Percentiles rank a stretch among this genome's conserved stretches.
Conservation (phyloP, 208 protist species). For the Leishmania lainsoni region DNA sequence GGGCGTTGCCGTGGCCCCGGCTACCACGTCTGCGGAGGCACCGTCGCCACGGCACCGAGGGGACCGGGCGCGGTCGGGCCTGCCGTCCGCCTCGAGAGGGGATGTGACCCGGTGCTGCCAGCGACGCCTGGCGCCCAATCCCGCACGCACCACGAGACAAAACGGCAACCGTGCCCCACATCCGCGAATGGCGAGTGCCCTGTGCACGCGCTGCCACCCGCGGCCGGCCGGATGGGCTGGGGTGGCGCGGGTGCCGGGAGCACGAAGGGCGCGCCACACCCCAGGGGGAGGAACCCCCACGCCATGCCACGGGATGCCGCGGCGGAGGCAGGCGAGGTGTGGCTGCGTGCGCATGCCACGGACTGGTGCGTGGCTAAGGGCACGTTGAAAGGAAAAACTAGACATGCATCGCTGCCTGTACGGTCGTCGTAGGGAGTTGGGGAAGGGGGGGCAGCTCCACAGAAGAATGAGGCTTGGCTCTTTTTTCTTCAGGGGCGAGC, state of each 20-base stretch:
- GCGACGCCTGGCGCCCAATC: not conserved
- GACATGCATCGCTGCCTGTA: not conserved
- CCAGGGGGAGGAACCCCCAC: not conserved
- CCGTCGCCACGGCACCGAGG: not conserved
- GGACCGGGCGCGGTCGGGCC: not conserved
- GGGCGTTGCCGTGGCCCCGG: not conserved
- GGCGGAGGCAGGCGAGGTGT: not conserved
- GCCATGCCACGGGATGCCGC: not conserved
- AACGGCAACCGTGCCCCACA: no score
- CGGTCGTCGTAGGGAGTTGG: not conserved
- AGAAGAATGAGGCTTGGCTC: not conserved
- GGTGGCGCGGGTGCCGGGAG: not conserved
- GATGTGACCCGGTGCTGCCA: not conserved
- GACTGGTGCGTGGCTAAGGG: not conserved
- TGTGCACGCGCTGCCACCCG: not conserved
- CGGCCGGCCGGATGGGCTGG: not conserved
- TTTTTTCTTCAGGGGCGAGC: not conserved
- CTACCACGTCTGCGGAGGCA: not conserved
- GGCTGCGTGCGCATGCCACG: not conserved
- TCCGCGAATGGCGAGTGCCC: not conserved
- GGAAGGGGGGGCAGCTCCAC: not conserved
- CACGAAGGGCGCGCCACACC: not conserved
- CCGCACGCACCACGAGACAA: no score
- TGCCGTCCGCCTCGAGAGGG: not conserved
- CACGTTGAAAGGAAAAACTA: not conserved